These are phyloP conservation scores for Akanthomyces uredinophilus DNA, from an alignment of 2,329 filamentous ascomycete genomes.

Conservation along the genomic window DNA sequence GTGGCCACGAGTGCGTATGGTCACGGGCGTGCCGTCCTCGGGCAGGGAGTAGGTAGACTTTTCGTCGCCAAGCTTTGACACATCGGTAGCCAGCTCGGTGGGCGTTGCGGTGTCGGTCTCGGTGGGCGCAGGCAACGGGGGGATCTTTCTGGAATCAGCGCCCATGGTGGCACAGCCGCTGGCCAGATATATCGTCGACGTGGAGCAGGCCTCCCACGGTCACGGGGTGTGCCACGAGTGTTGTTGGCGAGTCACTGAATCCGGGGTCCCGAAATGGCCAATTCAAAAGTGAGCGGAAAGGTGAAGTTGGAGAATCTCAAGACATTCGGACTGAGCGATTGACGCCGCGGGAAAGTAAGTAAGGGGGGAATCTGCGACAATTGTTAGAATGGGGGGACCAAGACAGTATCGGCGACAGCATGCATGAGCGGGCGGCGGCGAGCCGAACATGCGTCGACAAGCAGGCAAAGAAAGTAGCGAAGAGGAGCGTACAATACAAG, in stretches of 20 bases:
- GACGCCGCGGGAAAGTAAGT: background rate
- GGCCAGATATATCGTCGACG: slow-evolving; percentile 12
- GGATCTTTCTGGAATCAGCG: slow-evolving; percentile 50
- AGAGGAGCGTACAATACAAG: background rate
- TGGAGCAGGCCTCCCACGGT: background rate
- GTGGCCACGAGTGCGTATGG: slow-evolving; percentile 72
- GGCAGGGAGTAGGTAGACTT: slow-evolving; percentile 75
- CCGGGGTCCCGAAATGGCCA: background rate
- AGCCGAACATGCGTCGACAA: background rate
- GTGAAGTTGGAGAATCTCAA: slow-evolving; percentile 1
- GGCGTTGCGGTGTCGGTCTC: slow-evolving; percentile 63
- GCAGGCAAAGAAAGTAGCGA: background rate
- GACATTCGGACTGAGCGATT: slow-evolving; percentile 9
- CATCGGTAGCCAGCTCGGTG: slow-evolving; percentile 61
- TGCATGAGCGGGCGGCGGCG: background rate
- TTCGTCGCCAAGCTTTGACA: slow-evolving; percentile 63
- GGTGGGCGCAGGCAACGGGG: slow-evolving; percentile 73
- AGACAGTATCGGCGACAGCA: background rate
- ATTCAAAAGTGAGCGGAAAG: background rate
- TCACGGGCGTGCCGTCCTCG: slow-evolving; percentile 85
- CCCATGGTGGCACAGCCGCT: slow-evolving; percentile 40
- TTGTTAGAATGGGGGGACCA: background rate
- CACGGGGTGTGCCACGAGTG: background rate
- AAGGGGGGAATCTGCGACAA: slow-evolving; percentile 8
- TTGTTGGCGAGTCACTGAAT: background rate